Conservation (phyloP, 108 stramenopile species). For the Stephanodiscus minutulus region DNA sequence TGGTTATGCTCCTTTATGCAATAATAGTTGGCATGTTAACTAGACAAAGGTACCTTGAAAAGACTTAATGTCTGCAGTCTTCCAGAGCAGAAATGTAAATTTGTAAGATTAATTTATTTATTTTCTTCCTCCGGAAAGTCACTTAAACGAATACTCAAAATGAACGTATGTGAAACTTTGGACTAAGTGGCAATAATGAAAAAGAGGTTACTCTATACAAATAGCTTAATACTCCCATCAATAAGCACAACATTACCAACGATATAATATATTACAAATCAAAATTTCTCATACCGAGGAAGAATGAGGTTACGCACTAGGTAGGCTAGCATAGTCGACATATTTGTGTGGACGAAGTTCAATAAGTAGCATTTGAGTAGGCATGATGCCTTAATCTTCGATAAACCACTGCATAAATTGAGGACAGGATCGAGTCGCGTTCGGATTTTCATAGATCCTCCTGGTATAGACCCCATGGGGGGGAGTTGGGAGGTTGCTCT, state of each 20-base stretch:
- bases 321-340: background rate
- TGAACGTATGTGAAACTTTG: background rate
- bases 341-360: background rate
- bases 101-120: too few relatives aligned
- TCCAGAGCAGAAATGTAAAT: too few relatives aligned
- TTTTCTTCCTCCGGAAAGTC: too few relatives aligned
- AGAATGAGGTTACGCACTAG: background rate
- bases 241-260: background rate
- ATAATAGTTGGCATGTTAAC: too few relatives aligned
- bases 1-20: too few relatives aligned
- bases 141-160: too few relatives aligned
- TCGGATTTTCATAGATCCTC: background rate
- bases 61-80: too few relatives aligned
- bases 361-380: background rate
- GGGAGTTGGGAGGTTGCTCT: conserved; percentile 1
- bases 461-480: background rate
- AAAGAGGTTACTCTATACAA: background rate
- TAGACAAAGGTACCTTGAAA: too few relatives aligned
- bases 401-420: background rate
- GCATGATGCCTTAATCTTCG: background rate
- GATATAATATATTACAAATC: background rate
- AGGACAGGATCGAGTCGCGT: too few relatives aligned
- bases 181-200: background rate
- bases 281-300: conserved; percentile 3
- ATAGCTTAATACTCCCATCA: background rate